Evolutionary conservation across 345 rosid species (phyloP).

Genomic region (Citrus mangshanensis): DNA sequence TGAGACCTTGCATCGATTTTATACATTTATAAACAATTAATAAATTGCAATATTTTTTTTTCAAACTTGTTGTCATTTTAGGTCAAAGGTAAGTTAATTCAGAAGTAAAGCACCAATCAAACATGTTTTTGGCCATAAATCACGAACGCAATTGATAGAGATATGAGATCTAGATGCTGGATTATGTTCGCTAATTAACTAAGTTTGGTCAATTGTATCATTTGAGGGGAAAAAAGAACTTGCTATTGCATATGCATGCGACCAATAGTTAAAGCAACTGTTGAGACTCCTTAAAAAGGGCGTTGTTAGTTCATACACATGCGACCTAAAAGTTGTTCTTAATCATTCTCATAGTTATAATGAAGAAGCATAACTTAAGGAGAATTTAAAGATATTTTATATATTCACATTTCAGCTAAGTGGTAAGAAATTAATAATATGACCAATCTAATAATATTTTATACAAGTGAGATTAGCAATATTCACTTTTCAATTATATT

Average conservation of each 20-base stretch:
- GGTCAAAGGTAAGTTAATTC: conserved; percentile 6
- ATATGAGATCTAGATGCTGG: not conserved
- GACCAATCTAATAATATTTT: too few relatives aligned
- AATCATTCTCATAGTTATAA: not conserved
- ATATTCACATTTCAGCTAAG: not conserved
- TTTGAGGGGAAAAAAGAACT: not conserved
- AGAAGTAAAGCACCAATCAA: conserved; percentile 4
- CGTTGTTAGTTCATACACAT: not conserved
- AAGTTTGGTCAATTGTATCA: not conserved
- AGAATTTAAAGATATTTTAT: not conserved
- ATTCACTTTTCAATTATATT: too few relatives aligned
- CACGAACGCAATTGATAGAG: not conserved
- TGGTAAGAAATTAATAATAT: not conserved
- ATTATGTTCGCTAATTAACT: not conserved
- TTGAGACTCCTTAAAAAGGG: not conserved
- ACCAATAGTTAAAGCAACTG: not conserved
- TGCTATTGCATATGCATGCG: conserved; percentile 1
- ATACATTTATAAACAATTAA: not conserved
- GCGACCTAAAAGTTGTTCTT: not conserved
- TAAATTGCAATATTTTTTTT: not conserved
- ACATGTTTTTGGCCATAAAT: conserved; percentile 5
- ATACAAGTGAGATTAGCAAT: too few relatives aligned
- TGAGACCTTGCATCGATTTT: conserved; percentile 4
- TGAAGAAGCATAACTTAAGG: not conserved
- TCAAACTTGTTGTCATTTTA: not conserved